Base-by-base conservation (phyloP, 768 basidiomycete species). In the Suillus brevipes region DNA sequence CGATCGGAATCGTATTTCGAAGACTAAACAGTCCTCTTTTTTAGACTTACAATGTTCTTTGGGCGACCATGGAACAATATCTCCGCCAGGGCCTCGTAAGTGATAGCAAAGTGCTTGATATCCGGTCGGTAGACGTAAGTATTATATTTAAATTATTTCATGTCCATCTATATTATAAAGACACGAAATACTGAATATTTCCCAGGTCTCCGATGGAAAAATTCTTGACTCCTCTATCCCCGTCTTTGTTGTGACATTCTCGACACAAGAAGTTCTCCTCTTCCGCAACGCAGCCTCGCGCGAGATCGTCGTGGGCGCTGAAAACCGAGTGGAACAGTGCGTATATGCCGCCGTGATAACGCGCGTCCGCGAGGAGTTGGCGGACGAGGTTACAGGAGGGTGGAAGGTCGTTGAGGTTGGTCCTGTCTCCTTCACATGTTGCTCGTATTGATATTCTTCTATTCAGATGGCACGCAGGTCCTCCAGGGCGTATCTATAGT, bases 401-500 rank as follows among this genome's bases (percentile, higher is more conserved):
- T 99, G 97, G 97, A 99, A 98, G 78, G 87, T 99, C 61, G 85
- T 98, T 34, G 97, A 99, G 89, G 95, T 95, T 73, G 60, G 86
- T 79, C 40, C 16, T 5, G 16, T 59, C 38, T n/a, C 28, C 20
- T 18, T 47, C 31, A 28, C 56, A 49, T 28, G 2, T 40, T 7
- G 28, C 40, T 62, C 18, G 23, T 40, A 45, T 16, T 36, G 37
- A 20, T 53, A n/a, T 57, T 23, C n/a, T 13, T 66, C 7, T 34
- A 16, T 60, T 3, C 58, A 84, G 84, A 85, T 85, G 83, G 84
- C 79, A 7, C 81, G 83, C 60, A 76, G 83, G 69, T 84, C 84
- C 8, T 73, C 83, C 45, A 81, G 81, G 61, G 82, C 83, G 71
- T 84, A 85, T 70, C 71, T 85, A 59, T 84, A 77, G 62, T 63